These are phyloP conservation scores for Saprolegnia parasitica DNA, from an alignment of 352 stramenopile genomes.

Conservation along the genomic window DNA sequence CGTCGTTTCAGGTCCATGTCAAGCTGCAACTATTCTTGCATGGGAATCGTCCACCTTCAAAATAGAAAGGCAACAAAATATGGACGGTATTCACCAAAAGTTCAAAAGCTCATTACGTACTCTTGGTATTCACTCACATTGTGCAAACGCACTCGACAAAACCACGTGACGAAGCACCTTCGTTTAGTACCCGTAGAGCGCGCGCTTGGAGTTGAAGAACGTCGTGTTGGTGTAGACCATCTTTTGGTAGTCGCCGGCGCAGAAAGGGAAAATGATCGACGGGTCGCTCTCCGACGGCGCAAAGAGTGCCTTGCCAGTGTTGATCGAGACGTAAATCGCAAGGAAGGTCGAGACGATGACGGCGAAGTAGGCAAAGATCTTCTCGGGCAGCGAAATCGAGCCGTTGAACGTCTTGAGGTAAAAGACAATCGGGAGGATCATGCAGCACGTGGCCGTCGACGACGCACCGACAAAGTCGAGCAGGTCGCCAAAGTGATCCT, in stretches of 20 bases:
- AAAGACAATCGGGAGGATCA: slow-evolving; percentile 34
- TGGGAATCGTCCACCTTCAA: too few relatives aligned
- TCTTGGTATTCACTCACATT: too few relatives aligned
- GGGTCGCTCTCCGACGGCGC: slow-evolving; percentile 2
- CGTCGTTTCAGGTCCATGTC: too few relatives aligned
- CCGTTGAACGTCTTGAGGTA: slow-evolving; percentile 35
- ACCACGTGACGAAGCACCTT: too few relatives aligned
- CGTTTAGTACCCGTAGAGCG: not conserved
- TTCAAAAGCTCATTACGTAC: too few relatives aligned
- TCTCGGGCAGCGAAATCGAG: slow-evolving; percentile 30
- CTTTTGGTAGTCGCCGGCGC: not conserved
- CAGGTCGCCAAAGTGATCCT: slow-evolving; percentile 31
- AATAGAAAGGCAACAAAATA: too few relatives aligned
- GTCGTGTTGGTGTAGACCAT: slow-evolving; percentile 27
- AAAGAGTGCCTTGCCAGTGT: slow-evolving; percentile 28
- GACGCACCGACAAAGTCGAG: slow-evolving; percentile 32
- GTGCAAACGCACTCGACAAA: too few relatives aligned
- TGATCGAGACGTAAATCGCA: slow-evolving; percentile 26
- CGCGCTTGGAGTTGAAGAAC: slow-evolving; percentile 16
- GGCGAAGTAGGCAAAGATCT: slow-evolving; percentile 20
- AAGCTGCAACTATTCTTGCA: too few relatives aligned
- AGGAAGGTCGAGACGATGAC: slow-evolving; percentile 29
- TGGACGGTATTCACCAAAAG: too few relatives aligned
- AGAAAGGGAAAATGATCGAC: slow-evolving; percentile 7
- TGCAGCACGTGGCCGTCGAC: slow-evolving; percentile 31